Base-by-base conservation (phyloP, 148 eudicot genomes). In the Amaranthus hypochondriacus region DNA sequence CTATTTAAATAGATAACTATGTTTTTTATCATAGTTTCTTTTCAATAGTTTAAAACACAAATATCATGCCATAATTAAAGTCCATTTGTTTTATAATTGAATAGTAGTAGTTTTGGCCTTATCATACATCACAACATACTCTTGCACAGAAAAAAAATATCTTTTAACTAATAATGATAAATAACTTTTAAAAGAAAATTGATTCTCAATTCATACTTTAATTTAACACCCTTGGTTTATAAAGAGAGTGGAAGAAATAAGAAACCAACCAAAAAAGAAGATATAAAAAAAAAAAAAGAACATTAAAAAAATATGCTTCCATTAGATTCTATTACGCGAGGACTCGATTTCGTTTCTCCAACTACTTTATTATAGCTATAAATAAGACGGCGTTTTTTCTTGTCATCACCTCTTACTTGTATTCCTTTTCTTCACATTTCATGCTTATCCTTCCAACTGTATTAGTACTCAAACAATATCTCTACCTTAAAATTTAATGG, bases 281-380 rank as follows among this genome's bases (percentile, higher is more conserved):
- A 5, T 61, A 43, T 50, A 3, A 15, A 59, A 68, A 14, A 42
- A 52, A 53, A 63, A 6, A n/a, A 53, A n/a, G n/a, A n/a, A 28
- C 39, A 28, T 28, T 0, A 28, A 14, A 48, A 5, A 5, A 48
- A 65, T 46, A 48, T 65, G 11, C n/a, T 42, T 43, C 7, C 1
- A 14, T 51, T 56, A 70, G 82, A 81, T 79, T 69, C 84, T 39
- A 62, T 13, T 69, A 86, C 82, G 89, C 89, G 85, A 79, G 82
- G 87, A 80, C 77, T 69, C 89, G 89, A 65, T 43, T 75, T 44
- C 56, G 82, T 11, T 65, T 65, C 3, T 4, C 66, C 57, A n/a
- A 52, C 48, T 69, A 7, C 56, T 68, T 12, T 0, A n/a, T 48
- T 68, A 50, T 14, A 49, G 6, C 50, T 59, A 68, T 68, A 68